A percentile compares a stretch with the other conserved stretches of the same genome.
These are phyloP conservation scores for Pseudogymnoascus destructans DNA, from an alignment of 2,329 filamentous ascomycete genomes.

Conservation along the genomic window DNA sequence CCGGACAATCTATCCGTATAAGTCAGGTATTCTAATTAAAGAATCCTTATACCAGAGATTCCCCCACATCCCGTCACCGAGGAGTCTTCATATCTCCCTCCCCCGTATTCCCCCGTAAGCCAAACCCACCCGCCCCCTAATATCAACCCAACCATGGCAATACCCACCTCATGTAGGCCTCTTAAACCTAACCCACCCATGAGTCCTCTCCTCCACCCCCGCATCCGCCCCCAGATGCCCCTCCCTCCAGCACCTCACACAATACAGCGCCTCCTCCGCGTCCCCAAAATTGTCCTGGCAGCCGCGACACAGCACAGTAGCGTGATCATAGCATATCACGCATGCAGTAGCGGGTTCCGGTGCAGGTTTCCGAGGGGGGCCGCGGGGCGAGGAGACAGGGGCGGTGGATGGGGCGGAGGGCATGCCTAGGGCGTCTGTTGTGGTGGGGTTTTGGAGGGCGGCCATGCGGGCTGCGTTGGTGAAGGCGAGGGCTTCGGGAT, in stretches of 20 bases:
- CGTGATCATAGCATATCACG: constrained; percentile 69
- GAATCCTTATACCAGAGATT: background rate
- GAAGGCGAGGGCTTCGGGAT: constrained; percentile 19
- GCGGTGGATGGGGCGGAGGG: constrained; percentile 22
- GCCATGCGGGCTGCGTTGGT: constrained; percentile 22
- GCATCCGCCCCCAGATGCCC: constrained; percentile 61
- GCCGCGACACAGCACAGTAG: constrained; percentile 56
- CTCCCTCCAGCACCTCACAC: constrained; percentile 65
- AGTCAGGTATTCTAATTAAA: background rate
- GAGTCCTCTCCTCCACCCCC: constrained; percentile 55
- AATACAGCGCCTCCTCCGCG: constrained; percentile 42
- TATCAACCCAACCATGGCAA: background rate
- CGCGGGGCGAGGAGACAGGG: constrained; percentile 16
- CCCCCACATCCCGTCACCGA: background rate
- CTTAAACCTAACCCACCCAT: constrained; percentile 41
- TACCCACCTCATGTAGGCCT: background rate
- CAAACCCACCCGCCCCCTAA: background rate
- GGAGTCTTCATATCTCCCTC: background rate
- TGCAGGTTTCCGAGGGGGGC: constrained; percentile 29
- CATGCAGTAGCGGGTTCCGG: constrained; percentile 69
- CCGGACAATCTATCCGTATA: background rate
- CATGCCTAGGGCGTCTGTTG: constrained; percentile 18
- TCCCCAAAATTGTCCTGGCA: constrained; percentile 49
- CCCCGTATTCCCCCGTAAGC: background rate
- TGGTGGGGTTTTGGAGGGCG: constrained; percentile 16